Evolutionary conservation across 1,284 basidiomycete genomes (phyloP).

Genomic region (Tilletia setariae): DNA sequence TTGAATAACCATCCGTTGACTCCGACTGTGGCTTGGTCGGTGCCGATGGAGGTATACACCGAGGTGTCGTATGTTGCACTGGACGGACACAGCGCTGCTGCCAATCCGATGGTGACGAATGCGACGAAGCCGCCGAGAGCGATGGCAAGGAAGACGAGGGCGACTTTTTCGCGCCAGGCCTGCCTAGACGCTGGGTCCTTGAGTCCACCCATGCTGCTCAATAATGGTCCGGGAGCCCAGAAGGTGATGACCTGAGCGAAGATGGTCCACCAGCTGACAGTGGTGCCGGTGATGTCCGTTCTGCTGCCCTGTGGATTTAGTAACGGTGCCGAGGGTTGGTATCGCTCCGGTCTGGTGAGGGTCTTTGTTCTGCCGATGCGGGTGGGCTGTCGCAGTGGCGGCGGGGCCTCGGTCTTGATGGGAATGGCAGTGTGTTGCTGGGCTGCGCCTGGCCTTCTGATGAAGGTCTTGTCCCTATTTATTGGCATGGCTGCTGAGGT

Average conservation of each 20-base stretch:
- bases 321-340: conserved; percentile 65
- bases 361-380: conserved; percentile 55
- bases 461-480: conserved; percentile 40
- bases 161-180: conserved; percentile 53
- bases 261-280: conserved; percentile 34
- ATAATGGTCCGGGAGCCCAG: conserved; percentile 44
- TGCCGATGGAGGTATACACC: conserved; percentile 31
- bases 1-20: conserved; percentile 77
- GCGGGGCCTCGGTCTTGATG: conserved; percentile 44
- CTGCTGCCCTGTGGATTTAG: conserved; percentile 63
- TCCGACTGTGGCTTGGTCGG: conserved; percentile 60
- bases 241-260: conserved; percentile 43
- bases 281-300: conserved; percentile 20
- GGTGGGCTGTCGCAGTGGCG: conserved; percentile 49
- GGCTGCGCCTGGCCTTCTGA: conserved; percentile 38
- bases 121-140: conserved; percentile 73
- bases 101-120: conserved; percentile 91
- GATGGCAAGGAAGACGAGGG: conserved; percentile 43
- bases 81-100: conserved; percentile 82
- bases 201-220: conserved; percentile 54
- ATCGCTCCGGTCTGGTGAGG: conserved; percentile 71
- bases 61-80: conserved; percentile 35
- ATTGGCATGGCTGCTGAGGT: background rate
- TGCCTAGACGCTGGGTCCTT: conserved; percentile 42
- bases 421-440: conserved; percentile 41